Base-by-base conservation (phyloP, 768 basidiomycete genomes). In the Suillus decipiens region DNA sequence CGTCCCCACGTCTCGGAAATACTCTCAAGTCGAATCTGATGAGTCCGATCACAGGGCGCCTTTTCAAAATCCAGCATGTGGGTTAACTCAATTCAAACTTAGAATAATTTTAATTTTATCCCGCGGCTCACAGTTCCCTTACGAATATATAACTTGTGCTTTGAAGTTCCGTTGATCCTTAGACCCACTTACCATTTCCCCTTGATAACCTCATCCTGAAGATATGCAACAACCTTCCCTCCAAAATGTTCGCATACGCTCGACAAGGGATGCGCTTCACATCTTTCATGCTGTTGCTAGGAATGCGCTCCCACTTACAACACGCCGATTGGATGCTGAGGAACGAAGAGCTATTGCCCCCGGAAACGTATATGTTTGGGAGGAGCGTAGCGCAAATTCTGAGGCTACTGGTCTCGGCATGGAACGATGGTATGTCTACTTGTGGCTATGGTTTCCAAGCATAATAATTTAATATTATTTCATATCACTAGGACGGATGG, bases 341-440 rank as follows among this genome's bases (percentile, higher is more conserved):
- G 92, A 93, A 73, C 85, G 92, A 47, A 81, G 87, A 54, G 84
- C 84, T 19, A 89, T 94, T 69, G 67, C 81, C 19, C 84, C 92
- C 0, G 92, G 92, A 31, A 90, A 90, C 67, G 89, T 93, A 28
- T 93, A 92, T 68, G 89, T 93, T 64, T 94, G 92, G 92, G 92
- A 94, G 72, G 92, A 94, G 68, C 88, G 91, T 65, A 89, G 89
- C 31, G 89, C 91, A 8, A 91, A 89, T 71, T 86, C 89, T n/a
- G 90, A 92, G 71, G 80, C 82, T 59, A 90, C 90, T 11, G 92
- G 92, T 15, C 83, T 92, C 54, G 92, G 92, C 42, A 94, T 94
- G 88, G 92, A 93, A 69, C 82, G 92, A 74, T 92, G 92, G 88
- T 86, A 70, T 42, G 78, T 72, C 50, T 37, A 33, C 56, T 22